Conservation (phyloP, 2,329 filamentous ascomycete species). For the Aureobasidium sp. region DNA sequence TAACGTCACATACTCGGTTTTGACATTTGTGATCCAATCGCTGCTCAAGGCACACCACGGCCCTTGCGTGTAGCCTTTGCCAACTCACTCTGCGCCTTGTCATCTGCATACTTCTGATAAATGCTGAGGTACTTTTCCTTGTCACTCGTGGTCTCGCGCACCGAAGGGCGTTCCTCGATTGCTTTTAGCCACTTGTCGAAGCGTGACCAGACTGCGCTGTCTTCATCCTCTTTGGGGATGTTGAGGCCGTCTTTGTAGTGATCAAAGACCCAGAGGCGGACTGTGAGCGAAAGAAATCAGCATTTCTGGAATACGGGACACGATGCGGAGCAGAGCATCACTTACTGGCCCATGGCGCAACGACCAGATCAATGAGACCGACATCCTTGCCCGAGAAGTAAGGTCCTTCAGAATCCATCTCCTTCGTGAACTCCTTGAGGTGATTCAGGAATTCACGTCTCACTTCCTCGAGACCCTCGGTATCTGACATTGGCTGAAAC, state of each 20-base stretch:
- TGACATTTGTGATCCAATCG: slow-evolving; percentile 28
- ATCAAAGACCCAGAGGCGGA: slow-evolving; percentile 62
- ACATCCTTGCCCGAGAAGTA: slow-evolving; percentile 59
- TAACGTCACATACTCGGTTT: slow-evolving; percentile 30
- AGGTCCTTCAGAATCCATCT: slow-evolving; percentile 54
- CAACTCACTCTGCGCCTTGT: slow-evolving; percentile 38
- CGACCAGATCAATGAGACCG: slow-evolving; percentile 59
- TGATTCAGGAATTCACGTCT: slow-evolving; percentile 49
- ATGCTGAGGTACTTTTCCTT: slow-evolving; percentile 58
- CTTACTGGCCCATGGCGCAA: slow-evolving; percentile 62
- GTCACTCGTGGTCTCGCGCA: slow-evolving; percentile 60
- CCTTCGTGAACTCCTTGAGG: slow-evolving; percentile 51
- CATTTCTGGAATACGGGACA: too few species aligned
- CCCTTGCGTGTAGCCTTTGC: slow-evolving; percentile 48
- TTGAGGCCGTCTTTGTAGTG: slow-evolving; percentile 58
- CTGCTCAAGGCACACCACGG: slow-evolving; percentile 48
- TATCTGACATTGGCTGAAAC: slow-evolving; percentile 34
- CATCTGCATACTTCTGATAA: slow-evolving; percentile 46
- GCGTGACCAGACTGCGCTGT: slow-evolving; percentile 52
- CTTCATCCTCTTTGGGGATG: slow-evolving; percentile 42
- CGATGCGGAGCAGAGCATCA: too few species aligned
- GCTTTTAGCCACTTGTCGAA: slow-evolving; percentile 59
- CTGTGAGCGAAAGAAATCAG: slow-evolving; percentile 9
- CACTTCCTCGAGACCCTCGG: slow-evolving; percentile 39
- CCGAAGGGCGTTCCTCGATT: slow-evolving; percentile 50